Evolutionary conservation across 2,329 filamentous ascomycete species (phyloP), one percentile per base, ranked within the genome.

Genomic region (Ophiostoma tasmaniense): DNA sequence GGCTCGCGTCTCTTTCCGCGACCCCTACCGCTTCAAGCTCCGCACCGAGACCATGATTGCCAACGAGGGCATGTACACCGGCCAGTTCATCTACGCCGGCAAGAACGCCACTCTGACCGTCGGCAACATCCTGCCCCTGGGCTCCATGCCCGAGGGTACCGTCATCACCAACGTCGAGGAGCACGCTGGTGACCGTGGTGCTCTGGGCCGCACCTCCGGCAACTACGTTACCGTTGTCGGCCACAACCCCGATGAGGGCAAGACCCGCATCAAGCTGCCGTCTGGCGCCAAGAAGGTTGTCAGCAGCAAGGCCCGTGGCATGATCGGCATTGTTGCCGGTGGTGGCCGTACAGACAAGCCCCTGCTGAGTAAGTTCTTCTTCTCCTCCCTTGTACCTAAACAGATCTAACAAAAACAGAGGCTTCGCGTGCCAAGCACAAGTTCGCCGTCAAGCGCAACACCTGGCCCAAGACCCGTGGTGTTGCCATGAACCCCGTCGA

Each of bases 401-500:
- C 50, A 22, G 22, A 10, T 11, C 67, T 69, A 68, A 70, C 66
- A 14, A 50, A 62, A n/a, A 83, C 86, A 91, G 89, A 99, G 94
- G 95, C 95, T 79, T 98, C 94, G 80, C 92, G 95, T 81, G 95
- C 95, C 80, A 99, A 98, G 92, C 94, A 98, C 83, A 99, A 99
- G 91, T 99, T 97, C 86, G 93, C 93, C 77, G 96, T 97, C 86
- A 99, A 99, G 93, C 93, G 95, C 82, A 98, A 99, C 92, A 94
- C 89, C 81, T 99, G 95, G 95, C 95, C 95, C 85, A 97, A 96
- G 92, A 99, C 95, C 88, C 94, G 95, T 95, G 95, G 95, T 97
- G 95, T 99, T 90, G 95, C 95, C 84, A 99, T 99, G 95, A 99
- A 99, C 87, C 95, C 95, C 79, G 95, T 99, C 80, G 95, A 99